Conservation (phyloP, 768 basidiomycete genomes). For the Gautieria morchelliformis region DNA sequence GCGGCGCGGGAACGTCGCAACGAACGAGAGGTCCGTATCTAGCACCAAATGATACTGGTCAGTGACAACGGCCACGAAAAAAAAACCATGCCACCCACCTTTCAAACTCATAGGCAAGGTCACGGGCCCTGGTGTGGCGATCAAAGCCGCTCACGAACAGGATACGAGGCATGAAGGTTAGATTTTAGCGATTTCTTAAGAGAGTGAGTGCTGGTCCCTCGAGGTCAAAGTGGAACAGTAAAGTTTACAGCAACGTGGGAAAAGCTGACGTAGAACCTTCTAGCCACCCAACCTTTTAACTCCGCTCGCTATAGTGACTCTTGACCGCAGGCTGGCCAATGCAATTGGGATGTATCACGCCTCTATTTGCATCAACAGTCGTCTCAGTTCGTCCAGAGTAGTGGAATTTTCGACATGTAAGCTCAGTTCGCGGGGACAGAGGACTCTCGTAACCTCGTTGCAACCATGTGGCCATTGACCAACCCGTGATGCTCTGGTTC, state of each 20-base stretch:
- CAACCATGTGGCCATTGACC: no score
- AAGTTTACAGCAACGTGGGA: background rate
- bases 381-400: no score
- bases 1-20: conserved; percentile 84
- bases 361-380: no score
- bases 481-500: no score
- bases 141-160: conserved; percentile 84
- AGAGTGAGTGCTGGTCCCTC: background rate
- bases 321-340: no score
- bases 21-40: conserved; percentile 79
- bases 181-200: background rate
- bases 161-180: conserved; percentile 48
- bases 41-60: conserved; percentile 1
- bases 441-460: no score
- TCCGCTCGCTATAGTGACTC: no score
- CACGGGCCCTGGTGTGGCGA: conserved; percentile 70
- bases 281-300: no score
- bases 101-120: conserved; percentile 83
- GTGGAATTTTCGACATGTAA: no score
- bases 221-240: background rate
- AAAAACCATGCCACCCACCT: conserved; percentile 34
- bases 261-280: background rate
- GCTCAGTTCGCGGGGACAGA: no score
- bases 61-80: conserved; percentile 5
- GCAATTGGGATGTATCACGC: no score